These are phyloP conservation scores for Penicillium angulare DNA, from an alignment of 495 filamentous ascomycete genomes.

Conservation along the genomic window DNA sequence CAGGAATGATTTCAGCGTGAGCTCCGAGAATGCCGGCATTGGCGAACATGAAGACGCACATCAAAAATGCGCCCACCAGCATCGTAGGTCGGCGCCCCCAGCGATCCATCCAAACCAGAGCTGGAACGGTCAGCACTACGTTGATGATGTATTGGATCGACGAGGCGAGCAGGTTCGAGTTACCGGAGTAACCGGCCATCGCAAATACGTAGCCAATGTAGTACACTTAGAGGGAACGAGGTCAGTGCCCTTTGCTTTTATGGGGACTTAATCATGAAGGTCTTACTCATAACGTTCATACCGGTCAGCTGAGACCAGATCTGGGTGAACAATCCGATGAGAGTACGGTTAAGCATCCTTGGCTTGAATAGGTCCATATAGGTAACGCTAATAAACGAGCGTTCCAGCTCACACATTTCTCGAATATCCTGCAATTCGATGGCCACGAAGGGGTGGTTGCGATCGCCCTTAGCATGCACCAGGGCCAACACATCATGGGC, in stretches of 20 bases:
- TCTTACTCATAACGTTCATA: conserved; percentile 70
- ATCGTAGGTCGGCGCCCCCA: conserved; percentile 58
- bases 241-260: no score
- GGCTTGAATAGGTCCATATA: conserved; percentile 63
- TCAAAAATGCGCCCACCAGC: conserved; percentile 57
- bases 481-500: conserved; percentile 59
- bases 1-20: conserved; percentile 43
- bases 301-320: conserved; percentile 76
- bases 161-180: conserved; percentile 51
- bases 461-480: conserved; percentile 66
- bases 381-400: conserved; percentile 51
- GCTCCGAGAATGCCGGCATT: conserved; percentile 59
- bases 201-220: conserved; percentile 58
- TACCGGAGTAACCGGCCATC: conserved; percentile 57
- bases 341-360: conserved; percentile 63
- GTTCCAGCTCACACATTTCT: conserved; percentile 62
- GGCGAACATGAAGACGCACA: conserved; percentile 60
- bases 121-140: conserved; percentile 43
- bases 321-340: conserved; percentile 67
- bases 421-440: conserved; percentile 63
- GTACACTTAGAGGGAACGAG: conserved; percentile 25
- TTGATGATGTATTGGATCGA: conserved; percentile 64
- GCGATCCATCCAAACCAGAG: conserved; percentile 49
- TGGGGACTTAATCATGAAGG: no score
- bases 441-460: conserved; percentile 54